Evolutionary conservation across 768 basidiomycete species (phyloP).

Genomic region (Pholiota molesta): DNA sequence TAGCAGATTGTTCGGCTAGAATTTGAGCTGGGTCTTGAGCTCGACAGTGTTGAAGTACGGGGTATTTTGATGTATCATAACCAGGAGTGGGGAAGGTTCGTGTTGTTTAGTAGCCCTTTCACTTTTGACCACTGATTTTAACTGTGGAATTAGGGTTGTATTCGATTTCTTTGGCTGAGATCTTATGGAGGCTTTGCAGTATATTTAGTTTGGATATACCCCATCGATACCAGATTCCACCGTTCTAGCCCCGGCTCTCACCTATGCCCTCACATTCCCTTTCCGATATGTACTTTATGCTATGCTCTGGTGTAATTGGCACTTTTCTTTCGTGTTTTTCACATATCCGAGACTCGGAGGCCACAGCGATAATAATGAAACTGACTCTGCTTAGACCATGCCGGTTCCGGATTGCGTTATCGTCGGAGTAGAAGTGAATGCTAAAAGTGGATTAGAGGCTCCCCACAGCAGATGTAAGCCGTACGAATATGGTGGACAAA

Average conservation of each 20-base stretch:
- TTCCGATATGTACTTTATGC: neutral
- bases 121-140: conserved; percentile 15
- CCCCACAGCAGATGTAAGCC: no score
- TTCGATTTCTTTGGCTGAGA: conserved; percentile 42
- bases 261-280: neutral
- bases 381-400: neutral
- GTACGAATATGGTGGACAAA: no score
- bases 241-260: neutral
- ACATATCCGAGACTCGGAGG: neutral
- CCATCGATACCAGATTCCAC: neutral
- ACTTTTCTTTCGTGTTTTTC: neutral
- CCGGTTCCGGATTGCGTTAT: conserved; percentile 5
- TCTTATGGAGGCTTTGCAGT: neutral
- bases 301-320: neutral
- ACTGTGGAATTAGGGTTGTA: conserved; percentile 38
- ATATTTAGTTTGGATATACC: neutral
- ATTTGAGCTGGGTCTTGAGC: conserved; percentile 81
- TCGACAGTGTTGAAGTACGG: conserved; percentile 87
- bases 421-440: conserved; percentile 1
- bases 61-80: conserved; percentile 76
- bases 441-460: no score
- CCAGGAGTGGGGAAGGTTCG: conserved; percentile 80
- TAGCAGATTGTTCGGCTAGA: conserved; percentile 42
- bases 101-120: conserved; percentile 20
- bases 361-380: neutral